Evolutionary conservation across 768 basidiomycete genomes (phyloP), one percentile per base, ranked within the genome.

Genomic region (Boletus rubescentipes): DNA sequence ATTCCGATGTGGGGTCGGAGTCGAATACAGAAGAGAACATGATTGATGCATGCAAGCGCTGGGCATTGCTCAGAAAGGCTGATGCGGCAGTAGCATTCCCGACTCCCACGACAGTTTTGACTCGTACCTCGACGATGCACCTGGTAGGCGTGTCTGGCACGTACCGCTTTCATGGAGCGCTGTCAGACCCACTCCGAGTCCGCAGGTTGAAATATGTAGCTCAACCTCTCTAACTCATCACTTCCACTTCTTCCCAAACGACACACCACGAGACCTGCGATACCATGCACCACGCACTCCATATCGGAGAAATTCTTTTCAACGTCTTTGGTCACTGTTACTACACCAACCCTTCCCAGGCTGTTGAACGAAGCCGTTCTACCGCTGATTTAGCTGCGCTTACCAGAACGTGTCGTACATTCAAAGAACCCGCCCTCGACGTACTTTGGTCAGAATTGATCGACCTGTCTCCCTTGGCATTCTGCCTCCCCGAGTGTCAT

Each of bases 341-440:
- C 8, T 26, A 26, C 26, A 6, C 31, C 18, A 2, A 8, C 23
- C 26, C 26, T 9, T 26, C 16, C n/a, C 26, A 26, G 41, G 29
- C 41, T 8, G 26, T 42, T 29, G 15, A 15, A 5, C 36, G 47
- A 12, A 3, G 36, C 11, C 12, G 10, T n/a, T n/a, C 29, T 16
- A 30, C 29, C 18, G 20, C 37, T 16, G 49, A 41, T 9, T 10
- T 51, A 7, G 42, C 35, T 29, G 42, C 29, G 23, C 37, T 52
- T 9, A 44, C 51, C 29, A n/a, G 36, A 18, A 39, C 44, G 12
- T 46, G 51, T 32, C 51, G 37, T 14, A 46, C 42, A 10, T 52
- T 52, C 37, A 52, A 39, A 32, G 51, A 52, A 18, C 44, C 43
- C 9, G 51, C 43, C 2, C 31, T 52, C 7, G 51, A 52, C n/a